Evolutionary conservation across 257 asterid genomes (phyloP).

Genomic region (Capsicum chinense): DNA sequence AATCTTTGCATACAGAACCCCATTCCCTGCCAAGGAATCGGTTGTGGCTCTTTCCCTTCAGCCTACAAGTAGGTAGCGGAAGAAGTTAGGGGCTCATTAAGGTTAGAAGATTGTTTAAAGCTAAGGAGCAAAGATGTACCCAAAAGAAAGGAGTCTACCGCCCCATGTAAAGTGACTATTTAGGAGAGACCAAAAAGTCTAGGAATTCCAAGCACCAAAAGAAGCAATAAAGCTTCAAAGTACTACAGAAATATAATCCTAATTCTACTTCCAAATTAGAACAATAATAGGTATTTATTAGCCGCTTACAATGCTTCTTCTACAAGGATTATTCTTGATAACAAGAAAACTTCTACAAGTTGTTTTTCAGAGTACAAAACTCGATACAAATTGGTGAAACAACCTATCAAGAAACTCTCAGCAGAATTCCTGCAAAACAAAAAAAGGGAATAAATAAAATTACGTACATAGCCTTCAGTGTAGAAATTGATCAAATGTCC

Average conservation of each 20-base stretch:
- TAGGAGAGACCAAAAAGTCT: background rate
- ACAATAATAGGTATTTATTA: constrained; percentile 22
- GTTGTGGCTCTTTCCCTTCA: background rate
- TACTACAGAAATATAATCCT: background rate
- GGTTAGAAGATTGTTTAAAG: background rate
- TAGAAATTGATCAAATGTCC: constrained; percentile 2
- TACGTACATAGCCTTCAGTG: background rate
- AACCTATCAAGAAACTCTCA: constrained; percentile 20
- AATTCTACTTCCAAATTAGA: constrained; percentile 25
- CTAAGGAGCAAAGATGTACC: background rate
- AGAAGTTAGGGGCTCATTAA: background rate
- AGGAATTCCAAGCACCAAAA: constrained; percentile 24
- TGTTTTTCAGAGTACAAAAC: constrained; percentile 11
- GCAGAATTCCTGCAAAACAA: constrained; percentile 11
- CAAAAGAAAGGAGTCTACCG: constrained; percentile 1
- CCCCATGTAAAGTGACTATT: background rate
- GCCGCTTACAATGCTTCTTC: constrained; percentile 23
- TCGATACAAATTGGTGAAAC: background rate
- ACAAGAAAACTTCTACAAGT: constrained; percentile 20
- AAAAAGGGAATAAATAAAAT: background rate
- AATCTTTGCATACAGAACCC: background rate
- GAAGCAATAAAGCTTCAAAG: background rate
- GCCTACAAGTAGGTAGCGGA: background rate
- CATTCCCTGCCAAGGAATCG: background rate
- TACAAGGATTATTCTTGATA: constrained; percentile 29